These are phyloP conservation scores for Nakazawaea peltata DNA, from an alignment of 805 yeast genomes.

Conservation along the genomic window DNA sequence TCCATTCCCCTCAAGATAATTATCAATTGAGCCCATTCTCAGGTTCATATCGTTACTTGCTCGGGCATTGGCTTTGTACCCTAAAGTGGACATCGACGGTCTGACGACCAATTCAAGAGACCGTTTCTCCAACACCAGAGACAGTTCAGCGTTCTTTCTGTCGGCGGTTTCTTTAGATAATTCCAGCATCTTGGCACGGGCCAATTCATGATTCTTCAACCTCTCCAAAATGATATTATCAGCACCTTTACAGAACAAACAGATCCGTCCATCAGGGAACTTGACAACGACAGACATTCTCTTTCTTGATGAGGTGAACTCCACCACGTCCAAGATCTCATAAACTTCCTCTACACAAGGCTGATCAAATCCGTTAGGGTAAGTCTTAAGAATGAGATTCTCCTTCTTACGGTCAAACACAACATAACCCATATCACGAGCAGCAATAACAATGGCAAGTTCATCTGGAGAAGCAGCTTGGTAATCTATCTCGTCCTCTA, in stretches of 20 bases:
- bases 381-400: conserved; percentile 59
- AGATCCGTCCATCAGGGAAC: conserved; percentile 68
- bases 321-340: conserved; percentile 72
- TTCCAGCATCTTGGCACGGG: conserved; percentile 56
- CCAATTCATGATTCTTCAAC: conserved; percentile 49
- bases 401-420: conserved; percentile 61
- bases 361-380: conserved; percentile 71
- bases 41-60: conserved; percentile 18
- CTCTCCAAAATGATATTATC: conserved; percentile 83
- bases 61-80: conserved; percentile 22
- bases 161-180: conserved; percentile 46
- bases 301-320: conserved; percentile 81
- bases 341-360: conserved; percentile 61
- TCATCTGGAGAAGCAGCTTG: conserved; percentile 98
- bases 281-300: conserved; percentile 86
- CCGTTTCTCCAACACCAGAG: conserved; percentile 49
- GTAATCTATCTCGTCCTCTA: conserved; percentile 54
- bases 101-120: conserved; percentile 32
- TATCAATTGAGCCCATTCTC: conserved; percentile 36
- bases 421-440: conserved; percentile 91
- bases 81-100: conserved; percentile 17
- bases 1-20: conserved; percentile 33
- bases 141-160: conserved; percentile 75
- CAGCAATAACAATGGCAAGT: conserved; percentile 87
- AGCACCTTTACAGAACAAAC: conserved; percentile 90